These are phyloP conservation scores for Salvia hispanica DNA, from an alignment of 257 asterid species.

Conservation along the genomic window DNA sequence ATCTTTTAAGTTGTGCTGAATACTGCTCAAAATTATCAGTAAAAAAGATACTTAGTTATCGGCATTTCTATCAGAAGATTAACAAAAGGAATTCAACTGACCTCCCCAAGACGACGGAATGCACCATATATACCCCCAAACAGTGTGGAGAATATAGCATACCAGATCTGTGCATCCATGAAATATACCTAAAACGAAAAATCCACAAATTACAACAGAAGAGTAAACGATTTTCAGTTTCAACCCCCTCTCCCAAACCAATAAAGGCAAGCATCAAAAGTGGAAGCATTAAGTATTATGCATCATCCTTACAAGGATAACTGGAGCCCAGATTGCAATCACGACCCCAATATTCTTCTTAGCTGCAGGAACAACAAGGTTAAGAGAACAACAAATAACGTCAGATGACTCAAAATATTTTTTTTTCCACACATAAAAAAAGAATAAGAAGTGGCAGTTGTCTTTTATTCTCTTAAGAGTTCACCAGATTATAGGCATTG, in stretches of 20 bases:
- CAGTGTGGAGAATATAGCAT: conserved; percentile 94
- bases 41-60: neutral
- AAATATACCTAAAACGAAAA: conserved; percentile 72
- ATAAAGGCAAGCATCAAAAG: neutral
- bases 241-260: neutral
- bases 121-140: conserved; percentile 99
- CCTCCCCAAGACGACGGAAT: conserved; percentile 99
- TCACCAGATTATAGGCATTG: conserved; percentile 27
- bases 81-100: conserved; percentile 10
- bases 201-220: neutral
- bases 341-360: conserved; percentile 88
- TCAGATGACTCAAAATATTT: conserved; percentile 19
- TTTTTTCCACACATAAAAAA: neutral
- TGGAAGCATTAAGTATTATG: neutral
- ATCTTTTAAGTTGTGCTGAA: neutral
- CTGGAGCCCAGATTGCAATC: conserved; percentile 96
- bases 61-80: neutral
- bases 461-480: conserved; percentile 1
- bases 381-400: conserved; percentile 25
- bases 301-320: conserved; percentile 66
- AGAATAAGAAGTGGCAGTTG: neutral
- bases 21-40: neutral
- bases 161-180: conserved; percentile 99
- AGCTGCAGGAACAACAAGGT: conserved; percentile 55
- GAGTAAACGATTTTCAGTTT: neutral